These are phyloP conservation scores for Rhododendron kiyosumense DNA, from an alignment of 148 eudicot species.

Conservation along the genomic window DNA sequence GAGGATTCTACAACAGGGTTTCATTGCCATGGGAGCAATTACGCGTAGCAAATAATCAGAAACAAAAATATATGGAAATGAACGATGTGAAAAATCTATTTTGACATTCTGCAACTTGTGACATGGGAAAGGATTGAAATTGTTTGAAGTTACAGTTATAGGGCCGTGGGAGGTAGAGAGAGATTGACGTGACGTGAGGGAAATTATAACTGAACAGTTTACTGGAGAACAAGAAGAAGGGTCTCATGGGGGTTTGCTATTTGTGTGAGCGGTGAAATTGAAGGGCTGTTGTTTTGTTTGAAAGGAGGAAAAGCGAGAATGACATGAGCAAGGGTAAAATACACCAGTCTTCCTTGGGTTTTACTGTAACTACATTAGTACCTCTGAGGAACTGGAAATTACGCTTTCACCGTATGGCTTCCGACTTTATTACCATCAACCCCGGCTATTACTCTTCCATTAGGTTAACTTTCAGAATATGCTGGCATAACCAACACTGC, in stretches of 20 bases:
- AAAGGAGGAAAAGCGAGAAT: background rate
- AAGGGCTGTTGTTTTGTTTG: background rate
- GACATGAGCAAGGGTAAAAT: background rate
- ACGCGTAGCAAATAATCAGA: background rate
- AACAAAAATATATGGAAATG: background rate
- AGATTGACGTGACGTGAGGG: background rate
- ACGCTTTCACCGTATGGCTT: background rate
- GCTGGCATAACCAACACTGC: too few species aligned
- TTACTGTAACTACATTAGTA: background rate
- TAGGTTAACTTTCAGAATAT: too few species aligned
- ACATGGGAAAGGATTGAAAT: background rate
- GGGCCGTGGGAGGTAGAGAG: background rate
- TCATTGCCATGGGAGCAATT: slow-evolving; percentile 12
- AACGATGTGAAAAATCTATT: background rate
- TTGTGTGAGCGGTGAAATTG: background rate
- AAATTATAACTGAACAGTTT: background rate
- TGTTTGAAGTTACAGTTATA: background rate
- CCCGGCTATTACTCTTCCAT: too few species aligned
- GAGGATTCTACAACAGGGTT: slow-evolving; percentile 28
- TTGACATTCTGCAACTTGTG: background rate
- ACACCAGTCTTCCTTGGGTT: background rate
- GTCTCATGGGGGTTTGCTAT: background rate
- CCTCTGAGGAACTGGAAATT: background rate
- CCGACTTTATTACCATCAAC: too few species aligned
- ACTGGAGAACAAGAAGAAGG: background rate